Evolutionary conservation across 2,329 filamentous ascomycete species (phyloP), one percentile per base, ranked within the genome.

Genomic region (Chrysosporium queenslandicum): DNA sequence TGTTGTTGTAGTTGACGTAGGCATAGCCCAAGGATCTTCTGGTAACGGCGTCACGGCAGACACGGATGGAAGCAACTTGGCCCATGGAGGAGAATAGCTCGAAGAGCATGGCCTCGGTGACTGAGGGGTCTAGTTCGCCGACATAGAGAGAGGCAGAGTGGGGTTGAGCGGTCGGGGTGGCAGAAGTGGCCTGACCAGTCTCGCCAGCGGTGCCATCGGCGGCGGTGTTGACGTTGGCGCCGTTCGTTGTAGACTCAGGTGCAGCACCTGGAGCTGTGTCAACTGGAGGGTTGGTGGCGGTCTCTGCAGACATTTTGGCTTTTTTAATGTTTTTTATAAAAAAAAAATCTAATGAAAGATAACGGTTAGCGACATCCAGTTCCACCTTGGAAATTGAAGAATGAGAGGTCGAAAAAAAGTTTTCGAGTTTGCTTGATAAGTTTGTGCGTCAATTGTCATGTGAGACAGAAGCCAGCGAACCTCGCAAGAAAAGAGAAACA

Each of bases 1-100:
- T 94, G 72, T 88, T 91, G 80, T 97, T 98, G 83, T 97, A 98
- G 83, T 98, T 98, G 75, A 98, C 92, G 73, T 98, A 98, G 73
- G 92, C 92, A 73, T 98, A 98, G 62, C 92, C 92, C 61, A 98
- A 88, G 60, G 92, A 98, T 74, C 92, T 91, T 71, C 92, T 90
- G 68, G 92, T 97, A 69, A 98, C 90, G 58, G 92, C 91, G 69
- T 98, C 92, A 76, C 92, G 92, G 82, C 92, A 98, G 71, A 98
- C 92, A 81, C 92, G 92, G 73, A 98, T 98, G 57, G 92, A 98
- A 61, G 92, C 92, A 65, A 98, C 92, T 67, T 94, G 91, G 64
- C 92, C 92, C 68, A 98, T 98, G 74, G 94, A 92, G 56, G 92
- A 97, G 81, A 98, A 98, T 59, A 98, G 87, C 82, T 98, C 92